phyloP scores from a whole-genome alignment of 2,329 filamentous ascomycete genomes.

The Xylariomycetidae sp. region DNA sequence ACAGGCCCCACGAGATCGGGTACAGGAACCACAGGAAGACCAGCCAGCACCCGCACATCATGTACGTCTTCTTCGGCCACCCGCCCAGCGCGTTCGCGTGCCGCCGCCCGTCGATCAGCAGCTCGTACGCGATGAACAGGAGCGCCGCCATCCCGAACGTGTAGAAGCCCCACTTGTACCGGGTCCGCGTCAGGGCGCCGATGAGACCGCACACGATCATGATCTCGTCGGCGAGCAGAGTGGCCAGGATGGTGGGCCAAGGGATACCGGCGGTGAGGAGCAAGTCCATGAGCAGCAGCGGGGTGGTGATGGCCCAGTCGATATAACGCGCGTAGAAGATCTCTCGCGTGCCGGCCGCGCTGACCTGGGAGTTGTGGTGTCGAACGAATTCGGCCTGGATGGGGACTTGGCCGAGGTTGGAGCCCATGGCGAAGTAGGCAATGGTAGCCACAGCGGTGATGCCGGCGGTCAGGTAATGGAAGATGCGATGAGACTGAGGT shows the following conservation, averaged over 20 bases:
- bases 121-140: constrained; percentile 54
- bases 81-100: constrained; percentile 50
- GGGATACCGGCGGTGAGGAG: constrained; percentile 59
- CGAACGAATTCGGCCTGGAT: constrained; percentile 54
- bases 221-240: constrained; percentile 56
- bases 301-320: constrained; percentile 59
- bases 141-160: constrained; percentile 49
- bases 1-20: constrained; percentile 58
- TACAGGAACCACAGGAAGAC: constrained; percentile 59
- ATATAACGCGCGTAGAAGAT: constrained; percentile 64
- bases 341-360: constrained; percentile 48
- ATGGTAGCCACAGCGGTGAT: constrained; percentile 55
- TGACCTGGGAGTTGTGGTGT: constrained; percentile 33
- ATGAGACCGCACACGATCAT: constrained; percentile 64
- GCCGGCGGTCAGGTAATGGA: constrained; percentile 57
- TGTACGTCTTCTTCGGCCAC: constrained; percentile 47
- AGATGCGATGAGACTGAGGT: constrained; percentile 49
- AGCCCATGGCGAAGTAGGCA: constrained; percentile 62
- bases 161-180: constrained; percentile 66
- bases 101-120: constrained; percentile 47
- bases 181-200: constrained; percentile 54
- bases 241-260: constrained; percentile 56
- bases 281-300: constrained; percentile 55
- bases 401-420: constrained; percentile 56
- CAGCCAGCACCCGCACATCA: constrained; percentile 52